These are phyloP conservation scores for Aristolochia contorta DNA, from an alignment of 164 flowering plant species.

Conservation along the genomic window DNA sequence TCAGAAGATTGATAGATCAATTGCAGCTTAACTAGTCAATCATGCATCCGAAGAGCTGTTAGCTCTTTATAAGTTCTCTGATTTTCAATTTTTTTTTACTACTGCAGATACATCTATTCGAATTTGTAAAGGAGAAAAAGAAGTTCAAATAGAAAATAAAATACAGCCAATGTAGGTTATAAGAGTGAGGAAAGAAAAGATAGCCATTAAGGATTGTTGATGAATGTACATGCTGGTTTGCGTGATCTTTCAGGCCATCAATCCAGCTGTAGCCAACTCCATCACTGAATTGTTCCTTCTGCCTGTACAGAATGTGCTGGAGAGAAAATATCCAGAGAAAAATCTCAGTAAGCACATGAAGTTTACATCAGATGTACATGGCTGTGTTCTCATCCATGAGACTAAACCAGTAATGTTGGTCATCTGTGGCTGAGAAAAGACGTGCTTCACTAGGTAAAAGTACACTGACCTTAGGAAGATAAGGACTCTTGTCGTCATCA, in stretches of 20 bases:
- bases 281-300: constrained; percentile 99
- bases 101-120: too few species aligned
- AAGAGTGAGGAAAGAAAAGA: neutral
- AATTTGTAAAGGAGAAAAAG: too few species aligned
- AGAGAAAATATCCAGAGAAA: constrained; percentile 4
- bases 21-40: too few species aligned
- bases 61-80: too few species aligned
- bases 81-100: too few species aligned
- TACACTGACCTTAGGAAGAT: constrained; percentile 80
- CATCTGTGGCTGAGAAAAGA: neutral
- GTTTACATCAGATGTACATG: neutral
- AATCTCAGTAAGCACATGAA: neutral
- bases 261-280: constrained; percentile 99
- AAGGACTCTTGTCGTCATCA: constrained; percentile 87
- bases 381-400: neutral
- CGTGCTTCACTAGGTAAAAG: neutral
- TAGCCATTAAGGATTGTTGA: neutral
- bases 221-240: constrained; percentile 50
- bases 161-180: too few species aligned
- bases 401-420: neutral
- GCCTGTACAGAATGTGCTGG: constrained; percentile 94
- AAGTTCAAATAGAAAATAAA: too few species aligned
- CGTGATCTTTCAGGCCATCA: constrained; percentile 95
- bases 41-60: too few species aligned
- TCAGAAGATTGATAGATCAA: too few species aligned